Conservation (phyloP, 306 rosid genomes). For the Pterocarpus santalinus region DNA sequence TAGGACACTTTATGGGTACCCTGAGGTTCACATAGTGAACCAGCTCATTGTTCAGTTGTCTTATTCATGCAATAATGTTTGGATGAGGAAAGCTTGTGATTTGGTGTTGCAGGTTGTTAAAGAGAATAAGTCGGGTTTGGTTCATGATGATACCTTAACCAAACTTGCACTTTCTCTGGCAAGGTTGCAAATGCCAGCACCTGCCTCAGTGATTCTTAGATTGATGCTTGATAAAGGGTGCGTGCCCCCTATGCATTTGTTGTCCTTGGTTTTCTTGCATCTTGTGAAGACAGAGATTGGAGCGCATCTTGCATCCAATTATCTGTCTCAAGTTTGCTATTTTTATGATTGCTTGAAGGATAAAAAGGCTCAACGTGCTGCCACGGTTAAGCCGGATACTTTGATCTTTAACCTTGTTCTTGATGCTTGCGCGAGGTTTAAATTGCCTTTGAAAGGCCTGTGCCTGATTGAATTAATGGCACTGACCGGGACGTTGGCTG, state of each 20-base stretch:
- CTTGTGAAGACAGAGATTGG: slow-evolving; percentile 78
- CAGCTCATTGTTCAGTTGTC: slow-evolving; percentile 67
- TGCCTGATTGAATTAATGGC: slow-evolving; percentile 71
- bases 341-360: slow-evolving; percentile 50
- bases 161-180: slow-evolving; percentile 76
- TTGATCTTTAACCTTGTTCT: slow-evolving; percentile 81
- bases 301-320: slow-evolving; percentile 69
- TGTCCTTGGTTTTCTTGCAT: slow-evolving; percentile 69
- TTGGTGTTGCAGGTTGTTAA: slow-evolving; percentile 61
- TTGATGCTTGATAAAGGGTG: slow-evolving; percentile 61
- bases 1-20: slow-evolving; percentile 78
- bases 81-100: slow-evolving; percentile 69
- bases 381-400: slow-evolving; percentile 60
- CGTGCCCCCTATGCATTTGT: slow-evolving; percentile 64
- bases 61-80: slow-evolving; percentile 63
- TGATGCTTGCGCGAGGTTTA: slow-evolving; percentile 83
- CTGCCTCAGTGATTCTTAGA: slow-evolving; percentile 62
- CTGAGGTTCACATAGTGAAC: slow-evolving; percentile 59
- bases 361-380: slow-evolving; percentile 49
- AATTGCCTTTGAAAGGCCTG: slow-evolving; percentile 70
- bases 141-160: slow-evolving; percentile 63
- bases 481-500: slow-evolving; percentile 62
- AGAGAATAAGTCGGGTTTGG: slow-evolving; percentile 63
- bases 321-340: slow-evolving; percentile 68
- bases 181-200: slow-evolving; percentile 71